Conservation (phyloP, 225 moss, liverwort and hornwort species). For the Takakia lepidozioides region DNA sequence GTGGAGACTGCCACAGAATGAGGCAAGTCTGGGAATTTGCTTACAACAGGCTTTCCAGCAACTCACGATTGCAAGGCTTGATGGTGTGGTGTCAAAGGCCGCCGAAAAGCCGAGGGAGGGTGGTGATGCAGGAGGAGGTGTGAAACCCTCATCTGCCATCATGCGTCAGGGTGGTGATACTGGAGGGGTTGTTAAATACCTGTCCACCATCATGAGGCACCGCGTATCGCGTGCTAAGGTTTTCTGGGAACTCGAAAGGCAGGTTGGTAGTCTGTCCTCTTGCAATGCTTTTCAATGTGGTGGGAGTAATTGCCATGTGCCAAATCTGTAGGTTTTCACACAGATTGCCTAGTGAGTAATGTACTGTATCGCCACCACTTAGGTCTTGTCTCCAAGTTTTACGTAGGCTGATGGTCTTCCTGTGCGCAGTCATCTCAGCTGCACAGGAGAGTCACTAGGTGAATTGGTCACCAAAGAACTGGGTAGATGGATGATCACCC, state of each 20-base stretch:
- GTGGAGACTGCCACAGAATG: slow-evolving; percentile 42
- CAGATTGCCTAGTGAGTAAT: no score
- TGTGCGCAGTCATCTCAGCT: no score
- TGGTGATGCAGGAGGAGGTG: slow-evolving; percentile 48
- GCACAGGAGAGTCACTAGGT: no score
- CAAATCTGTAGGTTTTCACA: no score
- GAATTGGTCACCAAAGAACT: no score
- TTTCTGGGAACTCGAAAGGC: slow-evolving; percentile 70
- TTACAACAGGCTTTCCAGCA: slow-evolving; percentile 90
- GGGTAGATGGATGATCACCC: no score
- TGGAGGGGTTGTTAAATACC: slow-evolving; percentile 61
- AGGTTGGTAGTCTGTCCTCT: slow-evolving; percentile 52
- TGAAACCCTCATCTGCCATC: slow-evolving; percentile 64
- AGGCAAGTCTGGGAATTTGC: slow-evolving; percentile 62
- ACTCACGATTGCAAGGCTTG: slow-evolving; percentile 37
- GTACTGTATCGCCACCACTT: no score
- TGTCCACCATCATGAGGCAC: slow-evolving; percentile 74
- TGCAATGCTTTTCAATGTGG: no score
- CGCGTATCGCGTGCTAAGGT: slow-evolving; percentile 56
- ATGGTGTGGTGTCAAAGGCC: slow-evolving; percentile 23
- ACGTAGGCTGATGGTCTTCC: no score
- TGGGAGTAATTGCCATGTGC: no score
- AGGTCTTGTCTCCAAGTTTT: no score
- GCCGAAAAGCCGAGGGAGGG: slow-evolving; percentile 45
- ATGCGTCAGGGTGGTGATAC: slow-evolving; percentile 41